A percentile compares a stretch with the other conserved stretches of the same genome.
These are phyloP conservation scores for Pseudogymnoascus sp. DNA, from an alignment of 2,329 filamentous ascomycete species.

Conservation along the genomic window DNA sequence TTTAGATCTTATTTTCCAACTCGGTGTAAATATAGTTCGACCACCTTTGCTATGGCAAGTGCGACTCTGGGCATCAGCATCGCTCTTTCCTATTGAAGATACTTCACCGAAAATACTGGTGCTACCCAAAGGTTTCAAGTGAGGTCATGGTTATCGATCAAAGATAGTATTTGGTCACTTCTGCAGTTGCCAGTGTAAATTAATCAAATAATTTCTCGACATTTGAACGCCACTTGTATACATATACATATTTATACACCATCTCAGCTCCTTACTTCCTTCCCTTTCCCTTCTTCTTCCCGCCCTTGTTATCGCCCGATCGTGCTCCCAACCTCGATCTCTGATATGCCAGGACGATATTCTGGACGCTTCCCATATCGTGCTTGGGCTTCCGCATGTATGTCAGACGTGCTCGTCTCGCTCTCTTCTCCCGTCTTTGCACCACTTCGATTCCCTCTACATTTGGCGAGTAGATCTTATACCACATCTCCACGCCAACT, in stretches of 20 bases:
- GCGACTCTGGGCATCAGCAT: neutral
- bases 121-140: neutral
- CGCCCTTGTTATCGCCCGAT: constrained; percentile 18
- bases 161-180: neutral
- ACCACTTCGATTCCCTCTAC: constrained; percentile 90
- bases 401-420: constrained; percentile 78
- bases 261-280: constrained; percentile 16
- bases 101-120: neutral
- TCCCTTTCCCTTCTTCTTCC: constrained; percentile 23
- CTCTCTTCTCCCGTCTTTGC: constrained; percentile 76
- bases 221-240: constrained; percentile 4
- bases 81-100: neutral
- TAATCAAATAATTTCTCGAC: neutral
- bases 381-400: constrained; percentile 87
- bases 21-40: neutral
- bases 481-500: constrained; percentile 93
- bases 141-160: neutral
- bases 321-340: constrained; percentile 43
- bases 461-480: constrained; percentile 87
- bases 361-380: constrained; percentile 79
- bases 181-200: neutral
- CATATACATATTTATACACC: constrained; percentile 14
- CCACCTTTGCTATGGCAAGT: neutral
- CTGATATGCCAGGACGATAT: constrained; percentile 64
- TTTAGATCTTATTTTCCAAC: neutral